These are phyloP conservation scores for Pseudopithomyces chartarum DNA, from an alignment of 2,329 filamentous ascomycete genomes.

Conservation along the genomic window DNA sequence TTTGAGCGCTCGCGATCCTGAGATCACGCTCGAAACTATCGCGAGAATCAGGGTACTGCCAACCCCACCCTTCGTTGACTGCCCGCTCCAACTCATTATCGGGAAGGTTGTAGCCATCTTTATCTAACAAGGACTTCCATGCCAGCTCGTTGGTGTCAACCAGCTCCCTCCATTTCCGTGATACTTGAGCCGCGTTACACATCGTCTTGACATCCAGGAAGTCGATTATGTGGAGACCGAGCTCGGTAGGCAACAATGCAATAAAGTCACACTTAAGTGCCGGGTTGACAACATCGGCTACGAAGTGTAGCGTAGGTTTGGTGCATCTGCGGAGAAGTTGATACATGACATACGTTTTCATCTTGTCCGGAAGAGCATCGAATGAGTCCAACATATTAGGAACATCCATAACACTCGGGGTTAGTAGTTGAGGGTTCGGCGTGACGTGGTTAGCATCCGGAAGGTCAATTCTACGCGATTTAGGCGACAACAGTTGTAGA, in stretches of 20 bases:
- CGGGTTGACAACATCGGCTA: slow-evolving; percentile 90
- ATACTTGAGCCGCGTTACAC: slow-evolving; percentile 89
- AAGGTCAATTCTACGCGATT: slow-evolving; percentile 27
- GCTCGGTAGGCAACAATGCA: slow-evolving; percentile 78
- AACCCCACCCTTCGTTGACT: slow-evolving; percentile 92
- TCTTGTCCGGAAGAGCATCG: slow-evolving; percentile 84
- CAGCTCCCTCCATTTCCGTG: slow-evolving; percentile 88
- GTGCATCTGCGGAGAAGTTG: slow-evolving; percentile 88
- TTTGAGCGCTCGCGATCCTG: slow-evolving; percentile 56
- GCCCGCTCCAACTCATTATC: slow-evolving; percentile 83
- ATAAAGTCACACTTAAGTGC: slow-evolving; percentile 95
- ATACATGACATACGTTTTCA: slow-evolving; percentile 97
- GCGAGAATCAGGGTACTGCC: slow-evolving; percentile 82
- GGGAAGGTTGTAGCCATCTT: slow-evolving; percentile 78
- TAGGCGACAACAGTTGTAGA: slow-evolving; percentile 22
- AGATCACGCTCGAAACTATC: slow-evolving; percentile 83
- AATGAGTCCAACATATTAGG: slow-evolving; percentile 86
- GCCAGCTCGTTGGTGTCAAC: slow-evolving; percentile 92
- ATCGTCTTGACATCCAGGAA: slow-evolving; percentile 86
- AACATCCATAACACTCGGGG: slow-evolving; percentile 70
- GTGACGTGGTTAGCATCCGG: slow-evolving; percentile 18
- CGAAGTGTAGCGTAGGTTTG: slow-evolving; percentile 84
- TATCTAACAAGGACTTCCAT: slow-evolving; percentile 91
- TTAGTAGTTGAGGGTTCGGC: slow-evolving; percentile 41
- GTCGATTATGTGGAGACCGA: slow-evolving; percentile 84